Evolutionary conservation across 306 rosid genomes (phyloP).

Genomic region (Carpinus viminea): DNA sequence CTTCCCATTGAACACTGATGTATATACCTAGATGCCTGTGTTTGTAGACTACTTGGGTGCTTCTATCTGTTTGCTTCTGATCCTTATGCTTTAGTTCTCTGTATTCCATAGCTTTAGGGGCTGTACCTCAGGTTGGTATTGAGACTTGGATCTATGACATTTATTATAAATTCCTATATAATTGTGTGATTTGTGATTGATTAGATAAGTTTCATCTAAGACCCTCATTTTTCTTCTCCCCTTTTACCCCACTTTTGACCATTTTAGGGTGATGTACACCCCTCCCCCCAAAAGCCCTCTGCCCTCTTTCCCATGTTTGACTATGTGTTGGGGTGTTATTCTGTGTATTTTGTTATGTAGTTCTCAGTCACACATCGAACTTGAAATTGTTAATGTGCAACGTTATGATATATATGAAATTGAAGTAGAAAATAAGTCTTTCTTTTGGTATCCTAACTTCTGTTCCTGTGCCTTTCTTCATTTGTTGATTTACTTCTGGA

Average conservation of each 20-base stretch:
- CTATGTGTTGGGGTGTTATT: too few relatives aligned
- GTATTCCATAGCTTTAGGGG: background rate
- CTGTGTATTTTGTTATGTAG: background rate
- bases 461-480: slow-evolving; percentile 2
- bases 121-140: background rate
- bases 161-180: background rate
- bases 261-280: too few relatives aligned
- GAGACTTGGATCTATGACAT: background rate
- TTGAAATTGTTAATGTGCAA: background rate
- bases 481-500: slow-evolving; percentile 1
- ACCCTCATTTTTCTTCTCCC: too few relatives aligned
- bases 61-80: background rate
- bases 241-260: too few relatives aligned
- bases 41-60: background rate
- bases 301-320: too few relatives aligned
- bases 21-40: background rate
- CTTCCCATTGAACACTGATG: background rate
- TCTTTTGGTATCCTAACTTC: slow-evolving; percentile 4
- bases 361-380: background rate
- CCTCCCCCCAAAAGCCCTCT: too few relatives aligned
- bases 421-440: background rate
- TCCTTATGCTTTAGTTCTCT: background rate
- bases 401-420: background rate
- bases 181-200: background rate
- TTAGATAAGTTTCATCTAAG: background rate